These are phyloP conservation scores for Pholiota adiposa DNA, from an alignment of 1,284 basidiomycete genomes.

Conservation along the genomic window DNA sequence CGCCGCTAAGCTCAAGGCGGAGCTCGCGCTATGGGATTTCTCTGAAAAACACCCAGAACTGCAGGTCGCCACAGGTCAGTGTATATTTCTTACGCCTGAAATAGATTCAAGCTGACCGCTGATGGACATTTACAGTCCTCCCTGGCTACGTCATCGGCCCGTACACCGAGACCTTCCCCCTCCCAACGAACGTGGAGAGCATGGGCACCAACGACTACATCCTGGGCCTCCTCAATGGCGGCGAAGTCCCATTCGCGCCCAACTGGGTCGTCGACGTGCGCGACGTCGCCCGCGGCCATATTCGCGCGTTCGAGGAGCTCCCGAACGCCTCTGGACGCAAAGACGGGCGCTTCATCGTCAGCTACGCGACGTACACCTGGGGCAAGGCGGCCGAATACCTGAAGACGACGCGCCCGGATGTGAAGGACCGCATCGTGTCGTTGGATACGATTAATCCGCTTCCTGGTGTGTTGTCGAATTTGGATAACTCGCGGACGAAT, in stretches of 20 bases:
- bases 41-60: slow-evolving; percentile 37
- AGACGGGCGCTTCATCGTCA: slow-evolving; percentile 38
- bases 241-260: slow-evolving; percentile 23
- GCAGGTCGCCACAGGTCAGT: slow-evolving; percentile 36
- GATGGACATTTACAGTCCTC: slow-evolving; percentile 25
- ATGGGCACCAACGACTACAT: slow-evolving; percentile 36
- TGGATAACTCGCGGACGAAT: slow-evolving; percentile 33
- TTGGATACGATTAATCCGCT: slow-evolving; percentile 26
- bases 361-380: slow-evolving; percentile 33
- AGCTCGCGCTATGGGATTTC: slow-evolving; percentile 40
- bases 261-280: slow-evolving; percentile 37
- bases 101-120: neutral
- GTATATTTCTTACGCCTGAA: too few relatives aligned
- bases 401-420: slow-evolving; percentile 29
- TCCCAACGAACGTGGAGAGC: slow-evolving; percentile 19
- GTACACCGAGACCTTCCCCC: slow-evolving; percentile 30
- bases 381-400: slow-evolving; percentile 35
- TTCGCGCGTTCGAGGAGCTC: slow-evolving; percentile 32
- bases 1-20: slow-evolving; percentile 39
- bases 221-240: slow-evolving; percentile 29
- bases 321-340: slow-evolving; percentile 18
- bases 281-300: slow-evolving; percentile 42
- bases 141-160: slow-evolving; percentile 39
- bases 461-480: slow-evolving; percentile 28
- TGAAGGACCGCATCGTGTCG: slow-evolving; percentile 24